These are phyloP conservation scores for Mortierella sp. DNA, from an alignment of 371 early-diverging fungal species.

Conservation along the genomic window DNA sequence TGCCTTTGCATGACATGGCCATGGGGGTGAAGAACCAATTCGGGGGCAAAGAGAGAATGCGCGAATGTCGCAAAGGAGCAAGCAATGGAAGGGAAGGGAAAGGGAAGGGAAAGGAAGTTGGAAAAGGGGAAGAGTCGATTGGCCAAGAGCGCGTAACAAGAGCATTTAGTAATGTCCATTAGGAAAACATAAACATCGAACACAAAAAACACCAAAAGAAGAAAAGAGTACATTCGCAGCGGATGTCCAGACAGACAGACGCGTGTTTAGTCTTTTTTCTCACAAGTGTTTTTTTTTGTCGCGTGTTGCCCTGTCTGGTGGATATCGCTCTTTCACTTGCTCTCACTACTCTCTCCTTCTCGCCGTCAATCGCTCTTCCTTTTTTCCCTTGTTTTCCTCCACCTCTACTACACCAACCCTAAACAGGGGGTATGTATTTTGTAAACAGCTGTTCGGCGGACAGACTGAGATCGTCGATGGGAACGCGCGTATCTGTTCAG, in stretches of 20 bases:
- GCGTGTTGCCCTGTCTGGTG: neutral
- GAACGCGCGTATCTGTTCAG: neutral
- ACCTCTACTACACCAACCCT: neutral
- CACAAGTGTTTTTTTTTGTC: slow-evolving; percentile 8
- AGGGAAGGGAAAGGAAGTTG: neutral
- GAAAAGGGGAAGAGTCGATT: neutral
- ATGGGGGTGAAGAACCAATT: neutral
- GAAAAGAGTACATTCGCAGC: no score
- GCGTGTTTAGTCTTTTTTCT: slow-evolving; percentile 11
- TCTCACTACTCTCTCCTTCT: neutral
- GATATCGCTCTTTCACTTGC: neutral
- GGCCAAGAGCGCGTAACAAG: neutral
- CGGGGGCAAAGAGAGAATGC: no score
- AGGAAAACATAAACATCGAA: neutral
- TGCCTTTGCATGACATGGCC: neutral
- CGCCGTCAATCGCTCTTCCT: neutral
- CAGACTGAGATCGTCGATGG: slow-evolving; percentile 4
- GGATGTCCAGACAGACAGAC: neutral
- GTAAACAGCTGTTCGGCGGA: slow-evolving; percentile 6
- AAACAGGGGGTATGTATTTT: neutral
- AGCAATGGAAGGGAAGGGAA: no score
- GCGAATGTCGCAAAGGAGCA: no score
- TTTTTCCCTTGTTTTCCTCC: neutral
- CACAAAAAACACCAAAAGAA: no score
- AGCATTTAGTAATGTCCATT: no score